Evolutionary conservation across 164 flowering plant genomes (phyloP).

Genomic region (Kalanchoe fedtschenkoi): DNA sequence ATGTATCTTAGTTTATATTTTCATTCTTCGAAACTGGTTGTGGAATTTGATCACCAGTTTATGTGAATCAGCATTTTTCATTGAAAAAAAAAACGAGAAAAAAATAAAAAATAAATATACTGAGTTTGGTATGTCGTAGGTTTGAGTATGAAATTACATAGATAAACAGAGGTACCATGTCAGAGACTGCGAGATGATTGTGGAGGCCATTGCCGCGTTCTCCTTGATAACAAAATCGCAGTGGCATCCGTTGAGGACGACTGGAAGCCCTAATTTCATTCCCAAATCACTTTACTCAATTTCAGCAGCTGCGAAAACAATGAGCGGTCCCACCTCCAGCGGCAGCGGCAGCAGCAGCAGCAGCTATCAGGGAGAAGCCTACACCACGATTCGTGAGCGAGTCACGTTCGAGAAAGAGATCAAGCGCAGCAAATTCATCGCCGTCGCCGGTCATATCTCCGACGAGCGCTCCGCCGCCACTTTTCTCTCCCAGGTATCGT

Average conservation of each 20-base stretch:
- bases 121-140: too few relatives aligned
- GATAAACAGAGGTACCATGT: background rate
- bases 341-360: slow-evolving; percentile 15
- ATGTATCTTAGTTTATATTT: too few relatives aligned
- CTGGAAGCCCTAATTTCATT: background rate
- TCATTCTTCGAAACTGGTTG: too few relatives aligned
- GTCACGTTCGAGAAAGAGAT: slow-evolving; percentile 51
- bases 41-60: too few relatives aligned
- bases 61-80: too few relatives aligned
- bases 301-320: slow-evolving; percentile 9
- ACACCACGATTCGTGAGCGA: slow-evolving; percentile 52
- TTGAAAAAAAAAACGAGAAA: too few relatives aligned
- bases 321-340: too few relatives aligned
- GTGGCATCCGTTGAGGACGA: background rate
- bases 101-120: too few relatives aligned
- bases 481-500: slow-evolving; percentile 55
- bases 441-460: slow-evolving; percentile 65
- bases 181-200: background rate
- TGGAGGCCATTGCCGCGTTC: background rate
- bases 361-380: slow-evolving; percentile 25
- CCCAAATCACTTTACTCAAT: too few relatives aligned
- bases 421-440: slow-evolving; percentile 90
- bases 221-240: background rate
- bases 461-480: slow-evolving; percentile 56
- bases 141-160: background rate